These are phyloP conservation scores for Coemansia sp. DNA, from an alignment of 192 early-diverging fungal genomes.

Conservation along the genomic window DNA sequence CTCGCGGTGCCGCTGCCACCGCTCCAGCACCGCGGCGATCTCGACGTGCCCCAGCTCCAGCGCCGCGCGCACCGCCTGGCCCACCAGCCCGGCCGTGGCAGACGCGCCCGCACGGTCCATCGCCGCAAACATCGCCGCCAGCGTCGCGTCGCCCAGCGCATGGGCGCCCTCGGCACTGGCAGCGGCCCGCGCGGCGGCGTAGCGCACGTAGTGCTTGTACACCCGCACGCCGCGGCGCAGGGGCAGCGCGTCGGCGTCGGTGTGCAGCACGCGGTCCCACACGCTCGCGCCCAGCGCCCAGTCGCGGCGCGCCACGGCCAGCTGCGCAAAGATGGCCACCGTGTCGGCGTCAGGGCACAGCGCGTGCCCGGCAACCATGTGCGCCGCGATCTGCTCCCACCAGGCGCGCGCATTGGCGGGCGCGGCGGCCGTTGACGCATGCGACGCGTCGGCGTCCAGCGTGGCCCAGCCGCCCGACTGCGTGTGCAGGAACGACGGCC, in stretches of 20 bases:
- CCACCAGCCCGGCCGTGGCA: conserved; percentile 37
- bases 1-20: conserved; percentile 50
- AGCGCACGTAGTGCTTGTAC: conserved; percentile 42
- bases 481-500: conserved; percentile 45
- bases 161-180: conserved; percentile 1
- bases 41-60: conserved; percentile 39
- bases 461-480: conserved; percentile 22
- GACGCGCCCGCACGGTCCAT: conserved; percentile 34
- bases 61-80: conserved; percentile 33
- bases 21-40: conserved; percentile 29
- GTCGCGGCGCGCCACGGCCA: conserved; percentile 13
- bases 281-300: conserved; percentile 37
- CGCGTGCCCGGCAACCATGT: no score
- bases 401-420: not conserved
- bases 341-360: conserved; percentile 29
- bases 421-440: not conserved
- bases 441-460: not conserved
- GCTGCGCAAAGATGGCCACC: conserved; percentile 24
- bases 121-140: conserved; percentile 32
- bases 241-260: not conserved
- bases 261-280: conserved; percentile 30
- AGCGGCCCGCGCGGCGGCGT: conserved; percentile 5
- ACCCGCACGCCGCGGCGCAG: conserved; percentile 13
- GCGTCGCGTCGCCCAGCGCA: conserved; percentile 18
- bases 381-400: not conserved